phyloP scores from a whole-genome alignment of 345 rosid genomes.

The Populus nigra region DNA sequence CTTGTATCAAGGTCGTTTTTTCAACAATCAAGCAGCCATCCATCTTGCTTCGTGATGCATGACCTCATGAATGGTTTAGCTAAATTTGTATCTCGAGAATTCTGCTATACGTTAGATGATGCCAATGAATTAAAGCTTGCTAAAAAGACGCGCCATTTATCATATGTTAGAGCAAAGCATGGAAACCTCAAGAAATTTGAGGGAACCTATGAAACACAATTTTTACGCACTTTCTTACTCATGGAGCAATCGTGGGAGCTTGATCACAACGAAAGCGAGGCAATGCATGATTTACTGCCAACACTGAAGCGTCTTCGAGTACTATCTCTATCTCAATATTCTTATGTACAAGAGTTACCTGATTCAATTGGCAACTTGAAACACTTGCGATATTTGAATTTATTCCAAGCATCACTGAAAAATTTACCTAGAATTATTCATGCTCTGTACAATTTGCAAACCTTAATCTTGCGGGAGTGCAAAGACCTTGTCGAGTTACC shows the following conservation, averaged over 20 bases:
- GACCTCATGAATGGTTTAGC: constrained; percentile 37
- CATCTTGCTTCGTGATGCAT: constrained; percentile 31
- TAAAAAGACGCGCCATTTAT: constrained; percentile 33
- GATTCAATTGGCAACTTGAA: constrained; percentile 36
- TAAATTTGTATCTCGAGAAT: constrained; percentile 25
- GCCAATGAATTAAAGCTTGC: constrained; percentile 11
- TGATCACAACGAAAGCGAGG: constrained; percentile 9
- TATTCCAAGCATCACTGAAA: neutral
- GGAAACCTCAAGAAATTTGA: constrained; percentile 22
- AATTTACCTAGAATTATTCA: neutral
- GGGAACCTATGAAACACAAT: constrained; percentile 26
- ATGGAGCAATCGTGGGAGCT: constrained; percentile 12
- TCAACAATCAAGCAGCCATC: neutral
- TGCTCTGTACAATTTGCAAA: neutral
- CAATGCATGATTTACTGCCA: constrained; percentile 20
- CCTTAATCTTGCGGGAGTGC: neutral
- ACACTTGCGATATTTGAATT: constrained; percentile 14
- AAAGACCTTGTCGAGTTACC: neutral
- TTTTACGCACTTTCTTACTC: constrained; percentile 35
- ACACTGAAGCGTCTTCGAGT: constrained; percentile 34
- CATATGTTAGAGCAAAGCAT: constrained; percentile 13
- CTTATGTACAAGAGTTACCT: constrained; percentile 18
- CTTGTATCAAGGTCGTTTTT: constrained; percentile 2
- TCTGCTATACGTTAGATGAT: constrained; percentile 28
- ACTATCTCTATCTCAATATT: constrained; percentile 32